These are phyloP conservation scores for Trichoderma brevicompactum DNA, from an alignment of 2,329 filamentous ascomycete species.

Conservation along the genomic window DNA sequence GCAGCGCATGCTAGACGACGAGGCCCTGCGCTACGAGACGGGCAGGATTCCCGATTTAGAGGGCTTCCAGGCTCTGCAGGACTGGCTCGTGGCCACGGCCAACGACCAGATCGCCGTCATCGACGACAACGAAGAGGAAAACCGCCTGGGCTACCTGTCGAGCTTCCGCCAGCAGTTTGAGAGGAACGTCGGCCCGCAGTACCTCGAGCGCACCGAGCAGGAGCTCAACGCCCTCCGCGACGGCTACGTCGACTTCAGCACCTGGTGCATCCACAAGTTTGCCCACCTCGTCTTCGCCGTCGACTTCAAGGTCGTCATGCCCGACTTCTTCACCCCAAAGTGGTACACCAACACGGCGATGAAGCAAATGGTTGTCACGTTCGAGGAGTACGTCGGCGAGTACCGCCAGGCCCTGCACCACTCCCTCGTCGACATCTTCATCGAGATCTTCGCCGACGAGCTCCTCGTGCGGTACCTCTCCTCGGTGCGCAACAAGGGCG, in stretches of 20 bases:
- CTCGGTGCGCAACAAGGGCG: slow-evolving; percentile 84
- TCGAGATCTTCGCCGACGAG: slow-evolving; percentile 92
- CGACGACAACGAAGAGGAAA: slow-evolving; percentile 82
- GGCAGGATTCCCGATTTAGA: slow-evolving; percentile 60
- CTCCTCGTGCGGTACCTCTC: slow-evolving; percentile 84
- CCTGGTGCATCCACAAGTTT: slow-evolving; percentile 88
- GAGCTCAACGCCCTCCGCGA: slow-evolving; percentile 80
- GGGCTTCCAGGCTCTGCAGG: slow-evolving; percentile 79
- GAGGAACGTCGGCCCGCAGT: slow-evolving; percentile 77
- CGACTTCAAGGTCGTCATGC: slow-evolving; percentile 82
- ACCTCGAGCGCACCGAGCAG: slow-evolving; percentile 72
- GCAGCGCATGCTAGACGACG: slow-evolving; percentile 86
- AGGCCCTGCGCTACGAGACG: slow-evolving; percentile 73
- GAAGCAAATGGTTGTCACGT: slow-evolving; percentile 91
- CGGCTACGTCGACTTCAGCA: slow-evolving; percentile 93
- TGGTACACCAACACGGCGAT: slow-evolving; percentile 90
- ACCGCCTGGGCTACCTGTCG: slow-evolving; percentile 78
- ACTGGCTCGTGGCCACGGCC: slow-evolving; percentile 95
- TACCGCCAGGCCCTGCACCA: slow-evolving; percentile 84
- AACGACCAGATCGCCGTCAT: slow-evolving; percentile 99
- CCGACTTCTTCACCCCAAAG: slow-evolving; percentile 85
- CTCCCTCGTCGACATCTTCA: slow-evolving; percentile 85
- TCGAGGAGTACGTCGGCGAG: slow-evolving; percentile 92
- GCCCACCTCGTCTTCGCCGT: slow-evolving; percentile 85
- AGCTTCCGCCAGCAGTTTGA: slow-evolving; percentile 85